Evolutionary conservation across 2,329 filamentous ascomycete species (phyloP).

Genomic region (Cladorrhinum sp.): DNA sequence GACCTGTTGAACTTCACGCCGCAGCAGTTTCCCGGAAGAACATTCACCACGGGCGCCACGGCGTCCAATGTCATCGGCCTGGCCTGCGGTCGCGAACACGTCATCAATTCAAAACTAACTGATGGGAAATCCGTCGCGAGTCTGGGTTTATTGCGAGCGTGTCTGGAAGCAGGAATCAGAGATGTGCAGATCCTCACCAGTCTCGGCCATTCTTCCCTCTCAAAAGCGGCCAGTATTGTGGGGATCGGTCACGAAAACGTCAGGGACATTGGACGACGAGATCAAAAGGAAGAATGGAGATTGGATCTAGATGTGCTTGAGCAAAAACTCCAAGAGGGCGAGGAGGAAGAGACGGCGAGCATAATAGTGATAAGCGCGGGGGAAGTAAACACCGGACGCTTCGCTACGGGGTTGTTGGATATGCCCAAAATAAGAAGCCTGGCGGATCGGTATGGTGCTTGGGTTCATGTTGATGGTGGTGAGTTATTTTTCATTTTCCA

Average conservation of each 20-base stretch:
- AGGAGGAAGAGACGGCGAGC: conserved; percentile 55
- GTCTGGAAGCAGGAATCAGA: conserved; percentile 59
- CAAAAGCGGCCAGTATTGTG: conserved; percentile 78
- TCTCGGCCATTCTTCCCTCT: conserved; percentile 77
- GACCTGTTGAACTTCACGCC: conserved; percentile 64
- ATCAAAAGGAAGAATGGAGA: conserved; percentile 61
- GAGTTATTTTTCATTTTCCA: conserved; percentile 27
- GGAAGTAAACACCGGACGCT: conserved; percentile 87
- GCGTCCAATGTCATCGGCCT: conserved; percentile 78
- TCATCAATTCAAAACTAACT: conserved; percentile 44
- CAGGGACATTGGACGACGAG: conserved; percentile 54
- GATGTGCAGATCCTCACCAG: conserved; percentile 77
- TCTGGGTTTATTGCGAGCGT: conserved; percentile 66
- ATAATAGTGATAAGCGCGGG: conserved; percentile 81
- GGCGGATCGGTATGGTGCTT: conserved; percentile 71
- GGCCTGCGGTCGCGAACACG: conserved; percentile 62
- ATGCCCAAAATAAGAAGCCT: conserved; percentile 63
- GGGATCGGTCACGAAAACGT: conserved; percentile 73
- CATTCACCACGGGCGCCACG: conserved; percentile 63
- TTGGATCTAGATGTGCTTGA: conserved; percentile 68
- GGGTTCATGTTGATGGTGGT: conserved; percentile 87
- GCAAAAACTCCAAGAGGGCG: conserved; percentile 49
- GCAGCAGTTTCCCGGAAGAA: conserved; percentile 58
- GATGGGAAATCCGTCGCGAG: conserved; percentile 56
- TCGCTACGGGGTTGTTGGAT: conserved; percentile 60